Base-by-base conservation (phyloP, 1,139 yeast genomes). In the Debaryomyces robertsiae region DNA sequence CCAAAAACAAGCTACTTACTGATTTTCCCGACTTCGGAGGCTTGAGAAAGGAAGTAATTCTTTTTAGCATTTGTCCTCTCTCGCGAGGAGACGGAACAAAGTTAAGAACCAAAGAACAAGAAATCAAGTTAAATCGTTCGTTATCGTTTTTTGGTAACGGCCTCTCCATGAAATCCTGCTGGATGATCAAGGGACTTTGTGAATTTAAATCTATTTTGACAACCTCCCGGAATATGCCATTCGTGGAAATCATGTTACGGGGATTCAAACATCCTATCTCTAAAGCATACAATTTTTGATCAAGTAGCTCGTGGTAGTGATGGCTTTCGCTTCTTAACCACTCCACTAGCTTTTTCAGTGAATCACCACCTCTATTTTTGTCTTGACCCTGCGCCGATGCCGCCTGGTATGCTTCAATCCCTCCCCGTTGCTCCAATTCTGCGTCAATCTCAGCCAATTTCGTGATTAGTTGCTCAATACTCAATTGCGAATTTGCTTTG, bases 361-460 rank as follows among this genome's bases (percentile, higher is more conserved):
- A 87, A 59, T 91, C 98, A 2, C 96, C 96, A 0, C 98, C 98
- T 46, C 98, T 64, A 35, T 74, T 73, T 1, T 64, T 62, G 44
- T 80, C 79, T 54, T 91, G 98, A 0, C 98, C 98, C 38, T 82
- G 79, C 1, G 86, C 78, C 1, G 96, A 88, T 0, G 98, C 98
- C n/a, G 74, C 66, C 54, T 91, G 98, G 58, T 91, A 91, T 6
- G 79, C 76, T 44, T 78, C 72, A 2, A 88, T 59, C 0, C 95
- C 95, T 1, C 95, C 95, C 39, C 81, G 66, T 39, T 64, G 71
- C 7, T 67, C 65, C 3, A 82, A 72, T 56, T 85, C 90, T 1
- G 73, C 73, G 51, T 81, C 84, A 7, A 82, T 81, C 48, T 62
- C 73, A 1, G 77, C 89, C 38, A 79, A 64, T 31, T 61, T 59